These are phyloP conservation scores for Talaromyces trachyspermus DNA, from an alignment of 495 filamentous ascomycete species.

Conservation along the genomic window DNA sequence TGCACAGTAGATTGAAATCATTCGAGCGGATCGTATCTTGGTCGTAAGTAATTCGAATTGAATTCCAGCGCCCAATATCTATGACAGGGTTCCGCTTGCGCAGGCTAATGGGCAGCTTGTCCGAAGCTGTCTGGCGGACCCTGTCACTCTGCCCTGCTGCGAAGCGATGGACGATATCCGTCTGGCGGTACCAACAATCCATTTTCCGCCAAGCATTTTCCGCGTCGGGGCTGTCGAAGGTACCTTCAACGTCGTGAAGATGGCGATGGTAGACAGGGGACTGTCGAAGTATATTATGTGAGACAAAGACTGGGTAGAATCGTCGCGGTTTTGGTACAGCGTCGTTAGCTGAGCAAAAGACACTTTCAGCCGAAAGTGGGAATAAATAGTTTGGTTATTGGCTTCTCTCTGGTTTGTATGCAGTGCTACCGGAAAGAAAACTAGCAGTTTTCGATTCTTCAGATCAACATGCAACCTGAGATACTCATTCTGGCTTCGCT, in stretches of 20 bases:
- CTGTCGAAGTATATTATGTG: constrained; percentile 52
- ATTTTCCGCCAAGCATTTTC: constrained; percentile 52
- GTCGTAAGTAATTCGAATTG: constrained; percentile 27
- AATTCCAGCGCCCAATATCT: constrained; percentile 57
- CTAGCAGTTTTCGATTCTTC: constrained; percentile 16
- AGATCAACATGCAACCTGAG: constrained; percentile 22
- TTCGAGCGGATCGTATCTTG: constrained; percentile 20
- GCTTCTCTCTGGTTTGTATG: constrained; percentile 3
- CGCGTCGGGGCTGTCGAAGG: constrained; percentile 35
- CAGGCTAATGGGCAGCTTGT: constrained; percentile 44
- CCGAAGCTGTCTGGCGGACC: no score
- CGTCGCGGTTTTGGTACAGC: constrained; percentile 40
- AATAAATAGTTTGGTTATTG: constrained; percentile 12
- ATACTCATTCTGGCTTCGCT: neutral
- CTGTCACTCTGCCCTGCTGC: no score
- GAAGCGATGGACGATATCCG: constrained; percentile 55
- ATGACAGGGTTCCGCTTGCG: constrained; percentile 51
- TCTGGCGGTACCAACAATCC: constrained; percentile 70
- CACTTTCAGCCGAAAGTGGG: constrained; percentile 48
- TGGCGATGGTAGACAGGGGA: constrained; percentile 62
- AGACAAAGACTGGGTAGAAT: constrained; percentile 29
- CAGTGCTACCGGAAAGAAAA: constrained; percentile 22
- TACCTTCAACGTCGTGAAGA: constrained; percentile 27
- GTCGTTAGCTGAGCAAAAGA: constrained; percentile 55
- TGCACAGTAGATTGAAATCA: constrained; percentile 36